A percentile compares a stretch with the other conserved stretches of the same genome.
Conservation (phyloP, 176 grass and related monocot species). For the Microstegium vimineum region DNA sequence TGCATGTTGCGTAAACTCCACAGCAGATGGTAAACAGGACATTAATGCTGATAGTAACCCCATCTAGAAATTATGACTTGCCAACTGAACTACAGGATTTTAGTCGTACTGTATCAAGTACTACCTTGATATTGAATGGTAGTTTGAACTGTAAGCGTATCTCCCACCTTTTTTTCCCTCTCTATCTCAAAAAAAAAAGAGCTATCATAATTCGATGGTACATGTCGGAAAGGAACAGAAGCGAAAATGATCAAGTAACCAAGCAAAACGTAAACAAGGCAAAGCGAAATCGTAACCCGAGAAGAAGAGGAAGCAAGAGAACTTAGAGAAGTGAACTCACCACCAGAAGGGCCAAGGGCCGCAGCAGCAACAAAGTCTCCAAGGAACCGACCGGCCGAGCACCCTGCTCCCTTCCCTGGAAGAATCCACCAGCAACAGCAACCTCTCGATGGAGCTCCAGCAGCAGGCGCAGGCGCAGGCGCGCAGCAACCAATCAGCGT, state of each 20-base stretch:
- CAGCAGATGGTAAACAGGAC: too few relatives aligned
- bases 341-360: not conserved
- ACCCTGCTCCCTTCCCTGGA: not conserved
- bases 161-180: not conserved
- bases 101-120: not conserved
- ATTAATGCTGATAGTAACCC: not conserved
- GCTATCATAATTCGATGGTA: not conserved
- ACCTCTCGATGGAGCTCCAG: too few relatives aligned
- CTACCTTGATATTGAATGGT: not conserved
- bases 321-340: not conserved
- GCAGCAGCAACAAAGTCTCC: not conserved
- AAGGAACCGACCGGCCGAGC: not conserved
- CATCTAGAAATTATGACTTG: not conserved
- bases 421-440: not conserved
- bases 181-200: not conserved
- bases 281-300: not conserved
- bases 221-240: not conserved
- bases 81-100: conserved; percentile 5
- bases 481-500: not conserved
- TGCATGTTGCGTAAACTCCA: conserved; percentile 13
- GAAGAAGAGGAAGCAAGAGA: not conserved
- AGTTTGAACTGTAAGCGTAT: not conserved
- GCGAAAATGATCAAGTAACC: not conserved
- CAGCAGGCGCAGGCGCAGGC: too few relatives aligned
- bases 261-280: too few relatives aligned